Evolutionary conservation across 805 yeast species (phyloP).

Genomic region (Wickerhamiella slavikovae): DNA sequence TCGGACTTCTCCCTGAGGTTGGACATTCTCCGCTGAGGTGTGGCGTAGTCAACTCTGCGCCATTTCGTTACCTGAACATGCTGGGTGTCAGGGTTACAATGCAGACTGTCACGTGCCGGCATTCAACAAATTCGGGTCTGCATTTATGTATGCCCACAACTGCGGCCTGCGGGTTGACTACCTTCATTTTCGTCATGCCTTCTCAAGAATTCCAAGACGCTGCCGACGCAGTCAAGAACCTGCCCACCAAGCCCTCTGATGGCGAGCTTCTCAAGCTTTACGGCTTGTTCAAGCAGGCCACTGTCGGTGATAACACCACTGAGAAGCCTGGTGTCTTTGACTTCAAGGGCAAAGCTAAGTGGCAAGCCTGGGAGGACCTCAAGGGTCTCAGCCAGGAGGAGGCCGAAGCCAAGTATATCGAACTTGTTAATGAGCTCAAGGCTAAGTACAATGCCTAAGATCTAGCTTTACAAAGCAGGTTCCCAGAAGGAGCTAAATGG

Average conservation of each 20-base stretch:
- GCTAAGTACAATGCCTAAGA: conserved; percentile 7
- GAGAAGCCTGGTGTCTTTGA: conserved; percentile 81
- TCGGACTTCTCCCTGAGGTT: no score
- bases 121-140: no score
- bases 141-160: no score
- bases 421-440: conserved; percentile 16
- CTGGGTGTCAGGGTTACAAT: no score
- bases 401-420: conserved; percentile 54
- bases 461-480: no score
- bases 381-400: conserved; percentile 73
- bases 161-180: no score
- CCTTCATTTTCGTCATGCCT: conserved; percentile 14
- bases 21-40: no score
- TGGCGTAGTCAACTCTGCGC: no score
- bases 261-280: conserved; percentile 75
- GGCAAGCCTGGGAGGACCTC: conserved; percentile 88
- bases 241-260: conserved; percentile 61
- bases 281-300: conserved; percentile 92
- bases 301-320: conserved; percentile 82
- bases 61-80: no score
- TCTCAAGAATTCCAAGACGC: conserved; percentile 21
- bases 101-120: no score
- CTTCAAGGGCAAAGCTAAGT: conserved; percentile 88
- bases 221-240: conserved; percentile 59
- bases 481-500: not conserved